phyloP scores from a whole-genome alignment of 2,329 filamentous ascomycete genomes.

The Penicillium polonicum region DNA sequence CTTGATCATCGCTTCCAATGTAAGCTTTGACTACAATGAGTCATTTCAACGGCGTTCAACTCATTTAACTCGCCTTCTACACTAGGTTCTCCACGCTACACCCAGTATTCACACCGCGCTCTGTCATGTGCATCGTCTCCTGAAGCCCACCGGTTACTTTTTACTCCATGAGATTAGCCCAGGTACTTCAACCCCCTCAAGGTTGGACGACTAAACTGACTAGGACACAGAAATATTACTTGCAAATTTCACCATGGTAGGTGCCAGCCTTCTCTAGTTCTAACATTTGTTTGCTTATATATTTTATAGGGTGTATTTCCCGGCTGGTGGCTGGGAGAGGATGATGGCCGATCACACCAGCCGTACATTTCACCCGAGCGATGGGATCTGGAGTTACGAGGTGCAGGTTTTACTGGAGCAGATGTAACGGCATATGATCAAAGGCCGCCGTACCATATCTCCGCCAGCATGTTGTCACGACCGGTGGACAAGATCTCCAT shows the following conservation, averaged over 20 bases:
- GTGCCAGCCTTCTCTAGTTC: not conserved
- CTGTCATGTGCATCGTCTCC: slow-evolving; percentile 24
- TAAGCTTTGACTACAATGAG: not conserved
- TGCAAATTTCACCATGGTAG: slow-evolving; percentile 5
- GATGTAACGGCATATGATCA: not conserved
- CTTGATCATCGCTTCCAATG: slow-evolving; percentile 13
- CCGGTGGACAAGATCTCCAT: not conserved
- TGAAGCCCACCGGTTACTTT: slow-evolving; percentile 47
- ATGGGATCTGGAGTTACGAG: slow-evolving; percentile 5
- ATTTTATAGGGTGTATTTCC: not conserved
- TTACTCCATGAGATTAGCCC: slow-evolving; percentile 44
- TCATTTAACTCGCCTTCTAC: not conserved
- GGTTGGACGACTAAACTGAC: not conserved
- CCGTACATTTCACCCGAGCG: slow-evolving; percentile 2
- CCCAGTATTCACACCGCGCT: slow-evolving; percentile 22
- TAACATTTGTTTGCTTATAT: not conserved
- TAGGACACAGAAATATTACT: slow-evolving; percentile 2
- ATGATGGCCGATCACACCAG: not conserved
- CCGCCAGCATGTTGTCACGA: not conserved
- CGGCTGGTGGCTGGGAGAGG: slow-evolving; percentile 13
- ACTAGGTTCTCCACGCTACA: slow-evolving; percentile 19
- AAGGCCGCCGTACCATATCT: slow-evolving; percentile 1
- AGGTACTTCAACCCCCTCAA: not conserved
- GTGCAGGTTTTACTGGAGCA: slow-evolving; percentile 3
- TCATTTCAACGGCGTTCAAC: not conserved